Conservation (phyloP, 768 basidiomycete genomes). For the Kwoniella europaea region DNA sequence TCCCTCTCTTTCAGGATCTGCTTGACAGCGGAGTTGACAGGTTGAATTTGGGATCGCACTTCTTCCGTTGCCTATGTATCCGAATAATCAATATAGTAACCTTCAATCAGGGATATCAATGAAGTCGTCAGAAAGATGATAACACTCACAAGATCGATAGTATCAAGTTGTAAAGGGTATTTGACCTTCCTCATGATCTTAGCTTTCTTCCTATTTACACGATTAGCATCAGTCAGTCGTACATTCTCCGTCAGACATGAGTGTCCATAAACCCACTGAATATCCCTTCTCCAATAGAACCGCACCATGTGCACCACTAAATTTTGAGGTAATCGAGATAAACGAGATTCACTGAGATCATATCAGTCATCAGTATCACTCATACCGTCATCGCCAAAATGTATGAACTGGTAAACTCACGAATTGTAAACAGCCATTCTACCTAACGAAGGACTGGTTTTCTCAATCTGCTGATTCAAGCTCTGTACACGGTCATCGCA, state of each 20-base stretch:
- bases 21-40: conserved; percentile 73
- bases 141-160: conserved; percentile 67
- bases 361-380: neutral
- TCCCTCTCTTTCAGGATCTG: conserved; percentile 80
- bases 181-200: conserved; percentile 97
- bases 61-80: conserved; percentile 67
- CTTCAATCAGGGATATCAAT: neutral
- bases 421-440: conserved; percentile 82
- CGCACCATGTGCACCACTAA: conserved; percentile 85
- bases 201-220: conserved; percentile 66
- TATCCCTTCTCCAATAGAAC: conserved; percentile 92
- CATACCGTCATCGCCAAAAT: neutral
- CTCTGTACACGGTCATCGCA: conserved; percentile 63
- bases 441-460: conserved; percentile 76
- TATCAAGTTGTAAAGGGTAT: conserved; percentile 87
- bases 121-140: neutral
- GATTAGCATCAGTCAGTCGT: neutral
- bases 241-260: neutral
- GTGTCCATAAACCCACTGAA: conserved; percentile 57
- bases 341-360: conserved; percentile 65
- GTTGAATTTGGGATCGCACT: conserved; percentile 71
- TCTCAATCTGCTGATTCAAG: conserved; percentile 83
- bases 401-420: conserved; percentile 27
- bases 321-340: conserved; percentile 82
- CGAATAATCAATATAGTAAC: neutral